Base-by-base conservation (phyloP, 2,329 filamentous ascomycete species). In the Monosporascus sp. region DNA sequence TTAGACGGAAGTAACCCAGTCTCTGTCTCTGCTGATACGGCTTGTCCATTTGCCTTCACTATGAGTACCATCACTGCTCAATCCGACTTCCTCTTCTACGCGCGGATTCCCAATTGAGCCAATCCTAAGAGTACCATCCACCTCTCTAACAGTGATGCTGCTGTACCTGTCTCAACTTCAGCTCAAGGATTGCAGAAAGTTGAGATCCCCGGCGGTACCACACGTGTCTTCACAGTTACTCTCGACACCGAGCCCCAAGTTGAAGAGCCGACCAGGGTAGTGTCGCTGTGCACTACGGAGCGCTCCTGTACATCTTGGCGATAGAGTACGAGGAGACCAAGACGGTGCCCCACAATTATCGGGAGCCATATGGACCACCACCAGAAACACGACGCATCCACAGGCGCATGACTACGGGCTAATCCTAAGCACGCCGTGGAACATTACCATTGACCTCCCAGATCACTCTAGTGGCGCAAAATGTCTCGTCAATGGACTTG, bases 1-100 rank as follows among this genome's bases (percentile, higher is more conserved):
- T 61, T 79, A 17, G 58, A 66, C 3, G 65, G 67, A 27, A 64
- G 69, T 43, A 56, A 68, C 19, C 41, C 52, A 41, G 73, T 81
- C 16, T 70, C 63, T 2, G 68, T 82, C 22, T 60, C 63, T 11
- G 76, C 73, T 53, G 63, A 74, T 5, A 82, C 79, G 0, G 72
- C 69, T 37, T 83, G 83, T 62, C 80, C 66, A 26, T 64, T 69
- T 56, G 51, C 64, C 57, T 54, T 69, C 65, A 60, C 58, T 52
- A 37, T 68, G 50, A 56, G 52, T 62, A 71, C 62, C 56, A 64
- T 68, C 56, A 55, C 66, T 56, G 54, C 67, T 55, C 43, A 63
- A 59, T 48, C 62, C 2, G 56, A 59, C 14, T 68, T 70, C 48
- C 52, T 61, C 5, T 68, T 69, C 43, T 69, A 69, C 51, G 63